Percentiles rank a stretch among this genome's conserved stretches.
phyloP scores from a whole-genome alignment of 768 basidiomycete genomes.

The Rhizopogon vesiculosus region DNA sequence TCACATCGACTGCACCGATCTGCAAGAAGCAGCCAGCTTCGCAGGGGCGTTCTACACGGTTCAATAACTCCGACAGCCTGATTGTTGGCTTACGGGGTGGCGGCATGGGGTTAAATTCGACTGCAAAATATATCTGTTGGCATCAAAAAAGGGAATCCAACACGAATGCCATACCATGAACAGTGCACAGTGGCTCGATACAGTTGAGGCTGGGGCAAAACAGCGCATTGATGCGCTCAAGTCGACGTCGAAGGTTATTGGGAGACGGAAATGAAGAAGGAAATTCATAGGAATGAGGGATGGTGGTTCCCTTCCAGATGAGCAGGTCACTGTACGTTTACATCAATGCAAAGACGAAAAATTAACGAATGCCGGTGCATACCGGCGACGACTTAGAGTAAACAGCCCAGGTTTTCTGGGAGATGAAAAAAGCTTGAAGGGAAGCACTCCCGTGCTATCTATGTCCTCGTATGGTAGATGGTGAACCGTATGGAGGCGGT shows the following conservation, averaged over 20 bases:
- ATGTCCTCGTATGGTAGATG: conserved; percentile 39
- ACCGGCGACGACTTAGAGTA: conserved; percentile 17
- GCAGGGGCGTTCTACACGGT: conserved; percentile 17
- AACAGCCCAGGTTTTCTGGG: conserved; percentile 23
- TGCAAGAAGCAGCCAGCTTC: conserved; percentile 23
- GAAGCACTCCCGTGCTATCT: conserved; percentile 45
- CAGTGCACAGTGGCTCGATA: conserved; percentile 42
- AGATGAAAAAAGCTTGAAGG: conserved; percentile 28
- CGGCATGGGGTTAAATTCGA: conserved; percentile 17
- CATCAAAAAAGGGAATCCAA: conserved; percentile 7
- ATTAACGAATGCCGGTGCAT: conserved; percentile 22
- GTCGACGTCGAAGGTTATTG: conserved; percentile 18
- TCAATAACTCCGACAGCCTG: background rate
- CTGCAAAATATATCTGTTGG: conserved; percentile 10
- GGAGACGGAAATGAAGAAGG: background rate
- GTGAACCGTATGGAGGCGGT: conserved; percentile 35
- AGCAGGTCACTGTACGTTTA: conserved; percentile 27
- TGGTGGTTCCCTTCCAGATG: conserved; percentile 20
- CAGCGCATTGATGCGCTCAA: conserved; percentile 31
- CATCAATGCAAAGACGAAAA: conserved; percentile 11
- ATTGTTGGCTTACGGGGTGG: background rate
- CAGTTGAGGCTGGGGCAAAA: conserved; percentile 56
- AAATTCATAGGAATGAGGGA: conserved; percentile 15
- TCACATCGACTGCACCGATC: conserved; percentile 9
- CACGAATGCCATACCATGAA: conserved; percentile 36